Percentiles rank a stretch among this genome's conserved stretches.
Conservation (phyloP, 148 eudicot genomes). For the Camellia granthamiana region DNA sequence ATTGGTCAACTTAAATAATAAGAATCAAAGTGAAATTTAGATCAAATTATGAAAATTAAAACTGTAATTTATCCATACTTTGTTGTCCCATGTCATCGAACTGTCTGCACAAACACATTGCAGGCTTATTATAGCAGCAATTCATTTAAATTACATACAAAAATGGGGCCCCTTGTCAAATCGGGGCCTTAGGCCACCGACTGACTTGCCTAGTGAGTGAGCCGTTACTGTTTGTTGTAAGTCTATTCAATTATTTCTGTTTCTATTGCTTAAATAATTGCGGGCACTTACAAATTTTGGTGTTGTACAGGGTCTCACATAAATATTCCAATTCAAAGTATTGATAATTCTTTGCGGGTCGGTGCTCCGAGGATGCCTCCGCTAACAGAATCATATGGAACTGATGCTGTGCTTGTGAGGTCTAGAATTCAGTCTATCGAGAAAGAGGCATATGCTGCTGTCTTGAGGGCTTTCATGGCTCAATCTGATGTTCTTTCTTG, state of each 20-base stretch:
- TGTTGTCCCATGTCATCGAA: too few species aligned
- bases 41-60: too few species aligned
- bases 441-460: background rate
- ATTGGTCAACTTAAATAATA: too few species aligned
- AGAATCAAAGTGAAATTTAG: too few species aligned
- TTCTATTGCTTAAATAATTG: background rate
- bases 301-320: background rate
- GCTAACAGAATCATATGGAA: background rate
- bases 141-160: too few species aligned
- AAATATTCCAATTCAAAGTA: background rate
- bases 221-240: background rate
- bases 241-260: background rate
- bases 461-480: constrained; percentile 6
- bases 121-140: too few species aligned
- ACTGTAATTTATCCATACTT: too few species aligned
- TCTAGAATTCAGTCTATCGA: background rate
- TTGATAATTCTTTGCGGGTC: background rate
- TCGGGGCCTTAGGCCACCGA: too few species aligned
- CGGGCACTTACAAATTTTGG: background rate
- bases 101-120: too few species aligned
- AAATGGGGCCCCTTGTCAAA: too few species aligned
- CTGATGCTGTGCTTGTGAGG: background rate
- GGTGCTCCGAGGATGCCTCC: background rate
- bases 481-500: constrained; percentile 17
- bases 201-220: too few species aligned